These are phyloP conservation scores for Spiraea crenata DNA, from an alignment of 331 rosid genomes.

Conservation along the genomic window DNA sequence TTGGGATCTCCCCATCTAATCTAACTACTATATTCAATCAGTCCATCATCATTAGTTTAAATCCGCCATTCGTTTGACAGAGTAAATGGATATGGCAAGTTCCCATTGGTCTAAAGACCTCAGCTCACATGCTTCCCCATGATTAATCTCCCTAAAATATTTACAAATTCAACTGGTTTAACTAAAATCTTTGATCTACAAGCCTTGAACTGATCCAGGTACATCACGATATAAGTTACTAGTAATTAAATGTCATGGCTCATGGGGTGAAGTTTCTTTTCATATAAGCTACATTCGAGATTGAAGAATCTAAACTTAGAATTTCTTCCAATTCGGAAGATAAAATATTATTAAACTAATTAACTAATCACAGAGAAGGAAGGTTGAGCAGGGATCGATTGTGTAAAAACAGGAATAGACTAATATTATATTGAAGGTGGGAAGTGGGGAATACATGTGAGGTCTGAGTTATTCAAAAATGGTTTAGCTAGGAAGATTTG, in stretches of 20 bases:
- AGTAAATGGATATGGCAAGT: background rate
- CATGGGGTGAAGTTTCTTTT: conserved; percentile 19
- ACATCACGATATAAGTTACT: conserved; percentile 31
- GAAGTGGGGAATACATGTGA: conserved; percentile 61
- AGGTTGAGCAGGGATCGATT: background rate
- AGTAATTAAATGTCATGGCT: conserved; percentile 8
- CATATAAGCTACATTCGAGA: no score
- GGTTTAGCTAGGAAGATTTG: conserved; percentile 43
- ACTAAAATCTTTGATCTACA: conserved; percentile 23
- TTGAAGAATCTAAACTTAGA: no score
- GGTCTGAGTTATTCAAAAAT: conserved; percentile 30
- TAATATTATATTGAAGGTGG: background rate
- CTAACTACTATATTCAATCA: background rate
- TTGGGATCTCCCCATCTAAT: conserved; percentile 39
- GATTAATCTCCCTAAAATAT: background rate
- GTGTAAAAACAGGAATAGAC: conserved; percentile 33
- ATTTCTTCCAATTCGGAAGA: no score
- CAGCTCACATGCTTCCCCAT: conserved; percentile 11
- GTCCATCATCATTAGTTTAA: background rate
- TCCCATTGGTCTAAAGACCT: background rate
- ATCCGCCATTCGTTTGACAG: background rate
- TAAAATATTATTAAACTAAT: no score
- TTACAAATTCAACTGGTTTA: conserved; percentile 14
- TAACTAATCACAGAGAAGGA: no score
- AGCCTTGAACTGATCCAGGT: conserved; percentile 27